Conservation (phyloP, 441 rosid genomes). For the Rhodomyrtus psidioides region DNA sequence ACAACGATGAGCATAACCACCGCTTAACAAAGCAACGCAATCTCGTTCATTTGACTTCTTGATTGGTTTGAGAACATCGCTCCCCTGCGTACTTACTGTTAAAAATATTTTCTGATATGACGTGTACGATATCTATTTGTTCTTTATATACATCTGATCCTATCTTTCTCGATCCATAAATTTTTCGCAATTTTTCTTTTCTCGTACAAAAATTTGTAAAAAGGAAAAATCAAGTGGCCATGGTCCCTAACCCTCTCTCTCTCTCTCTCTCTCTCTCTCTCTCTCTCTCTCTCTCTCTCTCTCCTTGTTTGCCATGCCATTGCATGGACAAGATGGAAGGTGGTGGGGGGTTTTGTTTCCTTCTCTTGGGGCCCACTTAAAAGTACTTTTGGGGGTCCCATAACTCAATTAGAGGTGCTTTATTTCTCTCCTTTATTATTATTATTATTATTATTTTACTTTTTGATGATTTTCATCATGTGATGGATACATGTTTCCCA, state of each 20-base stretch:
- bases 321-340: not conserved
- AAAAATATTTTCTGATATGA: too few species aligned
- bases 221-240: not conserved
- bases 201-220: not conserved
- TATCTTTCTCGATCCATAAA: too few species aligned
- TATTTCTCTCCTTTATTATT: not conserved
- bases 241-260: too few species aligned
- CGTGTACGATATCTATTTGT: too few species aligned
- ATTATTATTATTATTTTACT: too few species aligned
- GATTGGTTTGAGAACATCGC: not conserved
- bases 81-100: too few species aligned
- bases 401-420: not conserved
- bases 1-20: rapidly evolving
- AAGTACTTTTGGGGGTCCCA: not conserved
- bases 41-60: not conserved
- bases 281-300: too few species aligned
- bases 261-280: too few species aligned
- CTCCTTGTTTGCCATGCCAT: not conserved
- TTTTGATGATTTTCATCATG: not conserved
- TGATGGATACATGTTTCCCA: not conserved
- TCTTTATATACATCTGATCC: too few species aligned
- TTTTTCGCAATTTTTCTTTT: not conserved
- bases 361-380: not conserved
- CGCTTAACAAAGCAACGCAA: too few species aligned
- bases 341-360: not conserved